phyloP scores from a whole-genome alignment of 1,284 basidiomycete species.

The Ganoderma resinaceum region DNA sequence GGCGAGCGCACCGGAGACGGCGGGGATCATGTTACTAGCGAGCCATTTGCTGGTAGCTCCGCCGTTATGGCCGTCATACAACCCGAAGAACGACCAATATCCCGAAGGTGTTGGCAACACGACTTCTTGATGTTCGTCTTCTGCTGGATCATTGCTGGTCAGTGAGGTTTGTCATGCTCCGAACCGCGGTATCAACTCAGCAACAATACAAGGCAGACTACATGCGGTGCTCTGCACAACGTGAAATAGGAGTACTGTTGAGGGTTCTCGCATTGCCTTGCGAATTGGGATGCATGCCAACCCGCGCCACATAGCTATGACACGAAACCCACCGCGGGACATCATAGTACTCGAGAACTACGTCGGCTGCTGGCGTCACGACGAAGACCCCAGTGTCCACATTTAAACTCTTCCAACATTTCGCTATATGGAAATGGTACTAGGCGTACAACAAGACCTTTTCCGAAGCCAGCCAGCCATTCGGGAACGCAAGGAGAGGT shows the following conservation, averaged over 20 bases:
- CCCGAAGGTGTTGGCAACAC: constrained; percentile 36
- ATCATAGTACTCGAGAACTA: too few relatives aligned
- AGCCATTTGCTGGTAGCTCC: constrained; percentile 42
- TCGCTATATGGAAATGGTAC: too few relatives aligned
- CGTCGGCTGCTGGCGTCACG: too few relatives aligned
- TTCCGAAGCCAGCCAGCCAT: too few relatives aligned
- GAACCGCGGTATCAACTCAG: background rate
- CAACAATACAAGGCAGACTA: background rate
- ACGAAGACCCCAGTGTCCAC: too few relatives aligned
- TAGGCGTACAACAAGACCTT: too few relatives aligned
- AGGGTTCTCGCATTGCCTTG: too few relatives aligned
- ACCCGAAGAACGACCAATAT: constrained; percentile 42
- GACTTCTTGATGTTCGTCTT: constrained; percentile 39
- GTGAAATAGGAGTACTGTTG: background rate
- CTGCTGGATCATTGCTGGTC: constrained; percentile 38
- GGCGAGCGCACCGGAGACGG: constrained; percentile 38
- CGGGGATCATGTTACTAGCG: constrained; percentile 38
- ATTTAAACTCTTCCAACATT: too few relatives aligned
- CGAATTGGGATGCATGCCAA: too few relatives aligned
- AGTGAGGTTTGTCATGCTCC: constrained; percentile 3
- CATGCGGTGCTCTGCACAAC: background rate
- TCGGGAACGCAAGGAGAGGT: too few relatives aligned
- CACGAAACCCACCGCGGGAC: too few relatives aligned
- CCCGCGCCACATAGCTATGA: too few relatives aligned
- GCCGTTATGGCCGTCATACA: constrained; percentile 42